Evolutionary conservation across 768 basidiomycete species (phyloP), one percentile per base, ranked within the genome.

Genomic region (Roridomyces roridus): DNA sequence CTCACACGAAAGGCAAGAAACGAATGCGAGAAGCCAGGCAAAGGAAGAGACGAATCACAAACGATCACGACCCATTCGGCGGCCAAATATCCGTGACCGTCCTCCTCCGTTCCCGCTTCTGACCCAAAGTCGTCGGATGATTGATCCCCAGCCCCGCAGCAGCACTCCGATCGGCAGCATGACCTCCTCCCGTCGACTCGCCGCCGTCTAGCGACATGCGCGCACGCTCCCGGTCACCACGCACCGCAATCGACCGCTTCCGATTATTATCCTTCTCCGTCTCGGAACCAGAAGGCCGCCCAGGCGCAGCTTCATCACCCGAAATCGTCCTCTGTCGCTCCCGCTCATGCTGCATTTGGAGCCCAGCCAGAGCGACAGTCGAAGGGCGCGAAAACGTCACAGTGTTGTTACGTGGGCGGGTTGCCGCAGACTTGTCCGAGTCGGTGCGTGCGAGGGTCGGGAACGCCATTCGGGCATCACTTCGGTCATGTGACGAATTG

Each of bases 371-470:
- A 37, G 85, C 75, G 36, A 80, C 77, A 6, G 79, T 79, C 23
- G 81, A 75, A 0, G 89, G 85, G 2, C 85, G 81, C 6, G 88
- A 89, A 67, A 91, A 89, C 4, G 86, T 86, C 6, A 85, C 82
- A 49, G 76, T 78, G 37, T 68, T 72, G 18, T 78, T 77, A 18
- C 80, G 73, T 3, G 70, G 39, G 14, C 61, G 56, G 3, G 39
- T 41, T 3, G 10, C 10, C 34, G 25, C 8, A 18, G 37, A 79
- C 42, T 77, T 73, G 17, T 71, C 74, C 0, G 86, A 87, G 18
- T 81, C 76, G n/a, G 75, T 75, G 21, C 84, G 77, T 17, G 73
- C 65, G 26, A 85, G 42, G 25, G 72, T 43, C 66, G 48, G 71
- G 71, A 20, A 69, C 49, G 57, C 9, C 57, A 63, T 58, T 49